Conservation (phyloP, 208 protist species). For the Leishmania turanica region DNA sequence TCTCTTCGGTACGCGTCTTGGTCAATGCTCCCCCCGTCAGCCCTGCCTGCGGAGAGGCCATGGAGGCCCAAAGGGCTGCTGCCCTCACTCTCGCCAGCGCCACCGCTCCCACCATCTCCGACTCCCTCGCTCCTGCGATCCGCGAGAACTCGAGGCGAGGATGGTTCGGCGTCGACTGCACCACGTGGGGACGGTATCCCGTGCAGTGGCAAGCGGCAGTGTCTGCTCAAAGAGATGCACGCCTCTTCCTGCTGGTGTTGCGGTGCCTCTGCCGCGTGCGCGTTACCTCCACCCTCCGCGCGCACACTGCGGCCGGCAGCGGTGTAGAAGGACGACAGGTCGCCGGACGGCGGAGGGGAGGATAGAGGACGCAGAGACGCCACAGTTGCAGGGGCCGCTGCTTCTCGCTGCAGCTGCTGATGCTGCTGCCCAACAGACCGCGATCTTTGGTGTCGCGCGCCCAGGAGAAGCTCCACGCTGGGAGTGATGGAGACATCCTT, state of each 20-base stretch:
- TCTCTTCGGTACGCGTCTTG: neutral
- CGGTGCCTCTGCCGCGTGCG: neutral
- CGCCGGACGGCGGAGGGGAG: neutral
- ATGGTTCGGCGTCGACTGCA: neutral
- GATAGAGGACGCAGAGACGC: neutral
- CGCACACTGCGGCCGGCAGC: neutral
- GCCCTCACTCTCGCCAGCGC: neutral
- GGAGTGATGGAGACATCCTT: conserved; percentile 13
- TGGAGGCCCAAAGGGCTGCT: neutral
- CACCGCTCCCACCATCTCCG: neutral
- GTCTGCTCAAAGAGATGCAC: neutral
- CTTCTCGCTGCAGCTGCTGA: neutral
- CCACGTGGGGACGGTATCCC: neutral
- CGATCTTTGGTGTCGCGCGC: conserved; percentile 12
- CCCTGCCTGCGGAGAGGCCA: neutral
- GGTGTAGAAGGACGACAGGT: conserved; percentile 19
- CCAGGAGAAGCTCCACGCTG: conserved; percentile 11
- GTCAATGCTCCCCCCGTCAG: neutral
- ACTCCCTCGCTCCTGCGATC: neutral
- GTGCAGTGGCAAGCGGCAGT: neutral
- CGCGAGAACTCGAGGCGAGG: neutral
- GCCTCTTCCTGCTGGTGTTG: neutral
- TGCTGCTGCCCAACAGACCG: neutral
- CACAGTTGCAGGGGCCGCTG: neutral
- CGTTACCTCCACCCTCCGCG: neutral